phyloP scores from a whole-genome alignment of 495 filamentous ascomycete species.

The Cetradonia linearis region DNA sequence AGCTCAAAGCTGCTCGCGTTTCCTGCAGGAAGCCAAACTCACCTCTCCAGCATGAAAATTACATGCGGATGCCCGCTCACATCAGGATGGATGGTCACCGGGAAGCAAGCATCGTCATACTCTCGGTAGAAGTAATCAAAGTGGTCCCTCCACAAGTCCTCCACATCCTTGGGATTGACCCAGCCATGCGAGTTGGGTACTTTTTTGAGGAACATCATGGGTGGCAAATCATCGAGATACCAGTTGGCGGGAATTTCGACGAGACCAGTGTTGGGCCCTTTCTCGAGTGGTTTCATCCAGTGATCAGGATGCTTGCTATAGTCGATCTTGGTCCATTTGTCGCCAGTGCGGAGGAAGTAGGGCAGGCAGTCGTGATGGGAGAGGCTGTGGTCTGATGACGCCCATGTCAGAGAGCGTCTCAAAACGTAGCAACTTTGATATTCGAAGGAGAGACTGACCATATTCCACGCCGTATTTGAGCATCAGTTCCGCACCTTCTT shows the following conservation, averaged over 20 bases:
- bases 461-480: conserved; percentile 62
- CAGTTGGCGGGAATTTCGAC: conserved; percentile 60
- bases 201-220: conserved; percentile 56
- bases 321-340: conserved; percentile 54
- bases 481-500: conserved; percentile 56
- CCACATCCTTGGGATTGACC: conserved; percentile 49
- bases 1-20: neutral
- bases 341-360: conserved; percentile 53
- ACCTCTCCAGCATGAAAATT: conserved; percentile 45
- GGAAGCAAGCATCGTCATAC: conserved; percentile 61
- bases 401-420: neutral
- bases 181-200: conserved; percentile 49
- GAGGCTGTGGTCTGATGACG: conserved; percentile 42
- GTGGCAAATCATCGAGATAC: conserved; percentile 57
- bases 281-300: conserved; percentile 57
- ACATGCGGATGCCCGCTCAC: conserved; percentile 58
- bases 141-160: conserved; percentile 53
- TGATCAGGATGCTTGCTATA: conserved; percentile 47
- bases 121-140: conserved; percentile 63
- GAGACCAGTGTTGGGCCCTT: conserved; percentile 43
- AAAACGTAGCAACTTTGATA: neutral
- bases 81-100: conserved; percentile 62
- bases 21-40: neutral
- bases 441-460: conserved; percentile 11
- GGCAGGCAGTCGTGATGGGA: conserved; percentile 57